Percentiles rank a stretch among this genome's conserved stretches.
Conservation (phyloP, 768 basidiomycete genomes). For the Daedalea quercina region DNA sequence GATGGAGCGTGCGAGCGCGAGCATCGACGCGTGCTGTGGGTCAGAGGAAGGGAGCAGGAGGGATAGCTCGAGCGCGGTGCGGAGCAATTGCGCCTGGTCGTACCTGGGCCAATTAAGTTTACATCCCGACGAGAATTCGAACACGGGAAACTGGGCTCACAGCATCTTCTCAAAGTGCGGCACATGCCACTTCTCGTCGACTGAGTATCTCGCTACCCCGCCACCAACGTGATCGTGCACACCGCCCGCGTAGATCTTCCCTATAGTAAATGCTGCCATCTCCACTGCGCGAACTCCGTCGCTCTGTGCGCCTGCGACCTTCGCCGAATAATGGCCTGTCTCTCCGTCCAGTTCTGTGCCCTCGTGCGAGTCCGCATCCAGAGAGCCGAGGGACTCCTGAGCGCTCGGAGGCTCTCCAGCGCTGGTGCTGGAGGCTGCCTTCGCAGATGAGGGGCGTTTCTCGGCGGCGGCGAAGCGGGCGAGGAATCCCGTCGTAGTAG, state of each 20-base stretch:
- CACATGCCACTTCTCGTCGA: slow-evolving; percentile 34
- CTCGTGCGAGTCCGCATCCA: background rate
- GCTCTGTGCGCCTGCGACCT: background rate
- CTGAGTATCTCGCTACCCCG: slow-evolving; percentile 33
- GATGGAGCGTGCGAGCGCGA: slow-evolving; percentile 5
- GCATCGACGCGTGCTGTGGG: background rate
- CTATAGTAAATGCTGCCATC: slow-evolving; percentile 18
- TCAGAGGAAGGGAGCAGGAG: slow-evolving; percentile 10
- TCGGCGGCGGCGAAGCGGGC: slow-evolving; percentile 15
- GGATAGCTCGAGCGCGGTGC: slow-evolving; percentile 16
- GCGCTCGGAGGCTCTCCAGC: too few species aligned
- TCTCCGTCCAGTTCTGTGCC: background rate
- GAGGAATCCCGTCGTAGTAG: slow-evolving; percentile 18
- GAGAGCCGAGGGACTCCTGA: background rate
- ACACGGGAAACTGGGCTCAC: slow-evolving; percentile 1
- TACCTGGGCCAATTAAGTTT: slow-evolving; percentile 15
- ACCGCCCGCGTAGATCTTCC: slow-evolving; percentile 24
- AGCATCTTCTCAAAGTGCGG: slow-evolving; percentile 38
- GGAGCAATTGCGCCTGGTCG: slow-evolving; percentile 32
- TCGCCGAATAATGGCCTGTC: slow-evolving; percentile 1
- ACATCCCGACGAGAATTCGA: background rate
- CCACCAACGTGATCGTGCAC: slow-evolving; percentile 35
- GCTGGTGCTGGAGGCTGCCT: too few species aligned
- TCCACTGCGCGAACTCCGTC: slow-evolving; percentile 12
- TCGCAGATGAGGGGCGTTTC: background rate